Evolutionary conservation across 176 grass and related monocot species (phyloP).

Genomic region (Rhynchospora pubera): DNA sequence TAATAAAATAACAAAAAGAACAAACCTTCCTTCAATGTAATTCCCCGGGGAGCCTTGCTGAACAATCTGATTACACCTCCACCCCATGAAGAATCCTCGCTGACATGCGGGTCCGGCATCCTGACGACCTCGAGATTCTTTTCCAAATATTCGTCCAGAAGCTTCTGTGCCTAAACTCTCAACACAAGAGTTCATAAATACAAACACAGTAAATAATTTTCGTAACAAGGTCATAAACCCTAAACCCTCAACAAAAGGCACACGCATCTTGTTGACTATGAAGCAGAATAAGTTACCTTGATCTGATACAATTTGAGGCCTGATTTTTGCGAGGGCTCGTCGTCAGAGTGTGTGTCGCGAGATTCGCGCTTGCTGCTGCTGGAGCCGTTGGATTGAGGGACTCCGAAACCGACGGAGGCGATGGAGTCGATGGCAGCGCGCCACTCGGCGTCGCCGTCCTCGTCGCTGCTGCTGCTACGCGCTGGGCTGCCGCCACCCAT

Average conservation of each 20-base stretch:
- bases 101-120: conserved; percentile 25
- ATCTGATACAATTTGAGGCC: conserved; percentile 88
- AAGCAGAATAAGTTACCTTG: too few species aligned
- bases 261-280: too few species aligned
- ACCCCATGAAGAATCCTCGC: conserved; percentile 29
- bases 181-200: neutral
- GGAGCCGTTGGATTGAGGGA: conserved; percentile 32
- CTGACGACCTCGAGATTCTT: conserved; percentile 65
- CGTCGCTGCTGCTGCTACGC: conserved; percentile 59
- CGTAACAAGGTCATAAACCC: neutral
- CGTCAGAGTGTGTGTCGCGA: neutral
- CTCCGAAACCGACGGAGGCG: conserved; percentile 31
- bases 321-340: conserved; percentile 25
- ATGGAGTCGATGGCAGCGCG: conserved; percentile 73
- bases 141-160: conserved; percentile 77
- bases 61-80: conserved; percentile 68
- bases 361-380: conserved; percentile 20
- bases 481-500: conserved; percentile 22
- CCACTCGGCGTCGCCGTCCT: conserved; percentile 76
- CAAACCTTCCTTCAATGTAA: conserved; percentile 39
- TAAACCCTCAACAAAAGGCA: neutral
- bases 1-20: neutral
- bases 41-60: conserved; percentile 66
- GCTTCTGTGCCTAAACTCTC: conserved; percentile 53
- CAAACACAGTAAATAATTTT: neutral